Conservation (phyloP, 2,329 filamentous ascomycete species). For the Plenodomus tracheiphilus region DNA sequence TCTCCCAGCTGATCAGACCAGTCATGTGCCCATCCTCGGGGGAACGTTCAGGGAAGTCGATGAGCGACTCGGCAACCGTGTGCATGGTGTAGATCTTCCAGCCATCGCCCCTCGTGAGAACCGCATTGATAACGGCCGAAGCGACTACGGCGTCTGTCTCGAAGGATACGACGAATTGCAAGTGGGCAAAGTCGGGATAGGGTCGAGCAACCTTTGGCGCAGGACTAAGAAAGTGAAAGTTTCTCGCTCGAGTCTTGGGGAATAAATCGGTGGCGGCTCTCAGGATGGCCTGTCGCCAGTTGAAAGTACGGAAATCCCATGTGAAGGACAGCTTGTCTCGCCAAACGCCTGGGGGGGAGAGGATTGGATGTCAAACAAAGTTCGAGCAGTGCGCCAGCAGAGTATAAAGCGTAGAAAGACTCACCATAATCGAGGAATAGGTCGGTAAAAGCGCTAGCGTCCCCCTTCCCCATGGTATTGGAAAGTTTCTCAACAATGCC, state of each 20-base stretch:
- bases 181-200: conserved; percentile 4
- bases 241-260: conserved; percentile 1
- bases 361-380: no score
- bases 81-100: conserved; percentile 12
- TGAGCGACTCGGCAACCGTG: conserved; percentile 8
- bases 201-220: conserved; percentile 7
- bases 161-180: conserved; percentile 10
- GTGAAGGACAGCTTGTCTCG: conserved; percentile 10
- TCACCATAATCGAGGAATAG: conserved; percentile 10
- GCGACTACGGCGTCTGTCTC: conserved; percentile 8
- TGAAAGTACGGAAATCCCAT: conserved; percentile 13
- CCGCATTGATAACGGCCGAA: conserved; percentile 8
- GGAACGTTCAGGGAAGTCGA: conserved; percentile 5
- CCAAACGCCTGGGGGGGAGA: conserved; percentile 4
- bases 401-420: background rate
- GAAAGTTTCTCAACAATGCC: conserved; percentile 2
- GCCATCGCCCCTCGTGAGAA: conserved; percentile 7
- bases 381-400: no score
- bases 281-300: conserved; percentile 5
- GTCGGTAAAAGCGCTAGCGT: conserved; percentile 5
- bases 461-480: conserved; percentile 4
- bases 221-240: background rate
- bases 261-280: conserved; percentile 7
- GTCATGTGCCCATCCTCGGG: conserved; percentile 9
- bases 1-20: conserved; percentile 8